Base-by-base conservation (phyloP, 139 green algal species). In the Medakamo hakoo region DNA sequence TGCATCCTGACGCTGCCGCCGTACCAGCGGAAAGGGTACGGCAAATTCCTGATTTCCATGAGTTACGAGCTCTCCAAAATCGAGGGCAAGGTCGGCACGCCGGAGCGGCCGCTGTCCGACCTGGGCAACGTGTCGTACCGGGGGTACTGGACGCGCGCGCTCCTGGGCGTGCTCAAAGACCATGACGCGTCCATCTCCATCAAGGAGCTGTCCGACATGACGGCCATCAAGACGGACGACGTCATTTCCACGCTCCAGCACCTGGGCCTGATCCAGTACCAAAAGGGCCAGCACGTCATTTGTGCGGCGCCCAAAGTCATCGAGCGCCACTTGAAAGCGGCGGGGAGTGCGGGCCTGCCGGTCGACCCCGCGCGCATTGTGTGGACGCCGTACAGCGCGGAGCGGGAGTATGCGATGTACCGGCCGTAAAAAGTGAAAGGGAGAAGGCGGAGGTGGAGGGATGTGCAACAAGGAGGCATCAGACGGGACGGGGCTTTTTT, bases 11-110 rank as follows among this genome's bases (percentile, higher is more conserved):
- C 87, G 4, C 76, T 99, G 63, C 93, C 93, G 5, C 71, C 85
- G 32, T 97, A 97, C 79, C 93, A 99, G 80, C 86, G 92, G 49
- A 95, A 95, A 73, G 93, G 93, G 27, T 99, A 98, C 72, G 93
- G 93, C 56, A 98, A 97, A 78, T 92, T 96, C 71, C 85, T 99
- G 58, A 99, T 99, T 70, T 78, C 82, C 29, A 92, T 98, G 63
- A 90, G 80, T 60, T 99, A 99, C 74, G 93, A 98, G 80, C 79
- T 99, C 52, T 87, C 71, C 68, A 97, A 98, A 79, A 84, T 97
- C 27, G 93, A 99, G 78, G 71, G 78, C 56, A 98, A 96, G 82
- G 83, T 95, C 60, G 93, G 93, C 30, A 97, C 93, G 0, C 93
- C 93, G 5, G 93, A 99, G 82, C 81, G 90, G 19, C 93, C 93